These are phyloP conservation scores for Xerocomus potaroensis DNA, from an alignment of 768 basidiomycete species.

Conservation along the genomic window DNA sequence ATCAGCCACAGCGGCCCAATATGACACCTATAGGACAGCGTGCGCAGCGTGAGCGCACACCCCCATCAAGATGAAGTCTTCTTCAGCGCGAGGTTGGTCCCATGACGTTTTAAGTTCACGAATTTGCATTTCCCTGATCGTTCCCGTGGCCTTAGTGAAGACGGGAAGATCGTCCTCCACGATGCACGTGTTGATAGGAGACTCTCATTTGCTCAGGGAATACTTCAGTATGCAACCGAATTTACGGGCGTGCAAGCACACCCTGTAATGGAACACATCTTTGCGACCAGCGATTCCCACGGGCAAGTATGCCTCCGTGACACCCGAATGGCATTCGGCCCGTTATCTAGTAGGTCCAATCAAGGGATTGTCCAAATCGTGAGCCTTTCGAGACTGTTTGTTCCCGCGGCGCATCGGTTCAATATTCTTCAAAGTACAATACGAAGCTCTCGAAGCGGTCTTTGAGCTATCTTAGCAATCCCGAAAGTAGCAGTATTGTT, in stretches of 20 bases:
- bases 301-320: slow-evolving; percentile 68
- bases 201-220: slow-evolving; percentile 42
- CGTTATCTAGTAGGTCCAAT: slow-evolving; percentile 37
- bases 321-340: slow-evolving; percentile 68
- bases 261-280: slow-evolving; percentile 63
- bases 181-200: slow-evolving; percentile 46
- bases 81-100: slow-evolving; percentile 59
- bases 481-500: slow-evolving; percentile 62
- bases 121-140: slow-evolving; percentile 16
- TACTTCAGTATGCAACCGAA: slow-evolving; percentile 49
- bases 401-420: slow-evolving; percentile 16
- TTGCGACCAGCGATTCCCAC: slow-evolving; percentile 56
- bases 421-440: slow-evolving; percentile 40
- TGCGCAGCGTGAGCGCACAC: slow-evolving; percentile 63
- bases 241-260: slow-evolving; percentile 66
- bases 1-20: slow-evolving; percentile 17
- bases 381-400: not conserved
- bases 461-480: slow-evolving; percentile 42
- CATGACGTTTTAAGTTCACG: slow-evolving; percentile 11
- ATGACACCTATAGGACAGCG: slow-evolving; percentile 47
- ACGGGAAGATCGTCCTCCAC: slow-evolving; percentile 61
- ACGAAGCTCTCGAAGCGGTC: slow-evolving; percentile 43
- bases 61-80: slow-evolving; percentile 65
- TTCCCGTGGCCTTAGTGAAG: slow-evolving; percentile 46
- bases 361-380: slow-evolving; percentile 50